phyloP scores from a whole-genome alignment of 2,329 filamentous ascomycete genomes.

The Ophiostoma novo-ulmi region DNA sequence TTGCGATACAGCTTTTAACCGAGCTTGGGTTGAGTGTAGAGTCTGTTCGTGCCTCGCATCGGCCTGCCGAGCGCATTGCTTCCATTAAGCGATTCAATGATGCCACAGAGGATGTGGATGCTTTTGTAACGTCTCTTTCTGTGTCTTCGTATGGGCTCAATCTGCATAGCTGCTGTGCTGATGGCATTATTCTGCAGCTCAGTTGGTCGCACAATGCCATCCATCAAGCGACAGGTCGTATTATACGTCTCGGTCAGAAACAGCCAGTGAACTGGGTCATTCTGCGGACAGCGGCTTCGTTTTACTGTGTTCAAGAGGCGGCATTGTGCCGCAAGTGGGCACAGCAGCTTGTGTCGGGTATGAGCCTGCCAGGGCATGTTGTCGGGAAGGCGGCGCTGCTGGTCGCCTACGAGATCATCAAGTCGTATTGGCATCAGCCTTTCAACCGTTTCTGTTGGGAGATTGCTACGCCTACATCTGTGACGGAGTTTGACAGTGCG shows the following conservation, averaged over 20 bases:
- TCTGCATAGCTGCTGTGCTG: not conserved
- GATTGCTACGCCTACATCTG: not conserved
- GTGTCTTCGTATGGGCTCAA: not conserved
- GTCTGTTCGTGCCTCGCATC: not conserved
- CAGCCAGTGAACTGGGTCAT: not conserved
- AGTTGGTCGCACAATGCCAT: not conserved
- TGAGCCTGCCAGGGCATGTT: not conserved
- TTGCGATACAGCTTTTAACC: not conserved
- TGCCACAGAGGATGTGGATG: not conserved
- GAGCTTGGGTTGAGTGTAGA: not conserved
- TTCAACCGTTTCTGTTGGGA: not conserved
- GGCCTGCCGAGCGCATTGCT: not conserved
- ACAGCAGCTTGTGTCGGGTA: not conserved
- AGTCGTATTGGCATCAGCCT: not conserved
- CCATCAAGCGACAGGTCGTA: not conserved
- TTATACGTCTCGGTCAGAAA: not conserved
- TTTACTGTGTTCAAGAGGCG: not conserved
- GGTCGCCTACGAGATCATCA: not conserved
- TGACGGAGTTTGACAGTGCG: not conserved
- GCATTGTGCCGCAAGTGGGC: not conserved
- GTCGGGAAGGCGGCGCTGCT: not conserved
- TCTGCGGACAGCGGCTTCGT: not conserved
- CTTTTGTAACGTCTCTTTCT: not conserved
- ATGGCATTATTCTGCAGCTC: not conserved
- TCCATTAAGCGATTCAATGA: not conserved